Evolutionary conservation across 2,329 filamentous ascomycete genomes (phyloP), one percentile per base, ranked within the genome.

Genomic region (Claviceps purpurea): DNA sequence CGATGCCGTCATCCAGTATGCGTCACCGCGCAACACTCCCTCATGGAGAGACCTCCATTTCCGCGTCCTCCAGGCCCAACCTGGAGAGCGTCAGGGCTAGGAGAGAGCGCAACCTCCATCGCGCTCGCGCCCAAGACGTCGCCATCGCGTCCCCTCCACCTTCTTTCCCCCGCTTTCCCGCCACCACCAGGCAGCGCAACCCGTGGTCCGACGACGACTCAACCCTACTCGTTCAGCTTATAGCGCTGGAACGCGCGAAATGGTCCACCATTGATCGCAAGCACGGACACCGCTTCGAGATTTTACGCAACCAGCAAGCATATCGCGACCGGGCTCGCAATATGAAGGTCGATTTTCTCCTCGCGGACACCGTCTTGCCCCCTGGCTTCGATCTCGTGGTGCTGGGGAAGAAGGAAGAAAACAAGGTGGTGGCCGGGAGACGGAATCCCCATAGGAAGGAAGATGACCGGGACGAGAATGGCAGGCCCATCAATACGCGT

Each of bases 281-380:
- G 5, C 62, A 68, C 30, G 58, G 58, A 0, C 34, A 66, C 18
- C 53, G 52, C 2, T 78, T 78, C 51, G 65, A 74, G 44, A 56
- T 63, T 16, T 60, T 60, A 2, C 74, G 77, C 49, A 71, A 73
- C 57, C 77, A 79, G 64, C 77, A 79, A 61, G 73, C 75, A 4
- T 70, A 77, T 52, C 75, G 77, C 6, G 77, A 81, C 68, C 77
- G 75, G 63, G 77, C 77, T n/a, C 73, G 77, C 49, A 73, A 77
- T 52, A 56, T 78, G 51, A 81, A 81, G 65, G 73, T 76, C 39
- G 70, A 74, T 37, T 68, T 74, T 46, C 65, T 81, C 16, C 67
- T 71, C 49, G 61, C 64, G 2, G 74, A 79, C 58, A 54, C 53
- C 2, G 39, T 64, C 10, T 63, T 81, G 4, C 75, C 76, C 1